Conservation (phyloP, 192 early-diverging fungal genomes). For the Entomortierella lignicola region DNA sequence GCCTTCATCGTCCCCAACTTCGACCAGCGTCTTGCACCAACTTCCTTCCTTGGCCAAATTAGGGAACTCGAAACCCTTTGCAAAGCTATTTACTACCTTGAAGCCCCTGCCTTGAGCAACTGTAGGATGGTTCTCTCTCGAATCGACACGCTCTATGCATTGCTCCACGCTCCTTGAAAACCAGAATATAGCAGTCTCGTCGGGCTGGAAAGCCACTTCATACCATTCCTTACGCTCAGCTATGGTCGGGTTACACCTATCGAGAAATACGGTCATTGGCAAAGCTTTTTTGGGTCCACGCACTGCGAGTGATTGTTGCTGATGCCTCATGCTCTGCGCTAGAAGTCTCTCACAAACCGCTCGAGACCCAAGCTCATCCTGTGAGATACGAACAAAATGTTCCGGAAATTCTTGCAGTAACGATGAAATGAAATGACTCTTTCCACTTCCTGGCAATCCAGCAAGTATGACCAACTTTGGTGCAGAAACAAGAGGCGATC, state of each 20-base stretch:
- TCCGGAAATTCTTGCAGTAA: constrained; percentile 39
- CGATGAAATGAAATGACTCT: constrained; percentile 27
- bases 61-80: constrained; percentile 40
- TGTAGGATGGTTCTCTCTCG: constrained; percentile 44
- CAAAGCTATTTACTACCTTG: constrained; percentile 46
- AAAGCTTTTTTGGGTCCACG: constrained; percentile 48
- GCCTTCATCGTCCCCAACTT: constrained; percentile 46
- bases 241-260: constrained; percentile 43
- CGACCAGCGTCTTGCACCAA: constrained; percentile 47
- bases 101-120: constrained; percentile 25
- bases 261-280: constrained; percentile 46
- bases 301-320: constrained; percentile 32
- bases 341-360: constrained; percentile 44
- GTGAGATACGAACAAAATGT: constrained; percentile 50
- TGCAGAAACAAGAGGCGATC: constrained; percentile 25
- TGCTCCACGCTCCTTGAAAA: constrained; percentile 30
- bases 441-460: constrained; percentile 43
- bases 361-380: constrained; percentile 46
- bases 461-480: constrained; percentile 35
- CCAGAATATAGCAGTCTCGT: constrained; percentile 38
- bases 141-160: constrained; percentile 35
- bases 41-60: constrained; percentile 39
- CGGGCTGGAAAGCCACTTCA: constrained; percentile 51
- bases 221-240: constrained; percentile 50
- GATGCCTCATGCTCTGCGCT: constrained; percentile 51